A percentile compares a stretch with the other conserved stretches of the same genome.
Evolutionary conservation across 768 basidiomycete species (phyloP).

Genomic region (Holtermannia corniformis): DNA sequence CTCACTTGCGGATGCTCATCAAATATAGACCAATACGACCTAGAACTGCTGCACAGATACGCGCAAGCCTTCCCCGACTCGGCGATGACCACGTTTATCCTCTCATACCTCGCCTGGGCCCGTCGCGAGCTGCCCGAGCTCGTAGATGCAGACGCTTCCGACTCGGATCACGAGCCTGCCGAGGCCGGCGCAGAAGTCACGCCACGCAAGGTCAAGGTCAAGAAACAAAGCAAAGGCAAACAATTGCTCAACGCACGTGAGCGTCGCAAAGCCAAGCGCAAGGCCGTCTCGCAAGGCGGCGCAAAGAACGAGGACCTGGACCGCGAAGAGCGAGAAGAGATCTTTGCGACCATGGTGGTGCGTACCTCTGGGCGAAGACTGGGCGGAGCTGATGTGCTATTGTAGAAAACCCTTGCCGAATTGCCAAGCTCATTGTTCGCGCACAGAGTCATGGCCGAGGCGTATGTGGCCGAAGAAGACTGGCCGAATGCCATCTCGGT

Average conservation of each 20-base stretch:
- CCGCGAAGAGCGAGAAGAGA: slow-evolving; percentile 49
- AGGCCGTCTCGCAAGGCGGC: slow-evolving; percentile 26
- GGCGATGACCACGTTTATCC: slow-evolving; percentile 52
- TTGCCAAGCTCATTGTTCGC: slow-evolving; percentile 56
- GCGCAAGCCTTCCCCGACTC: slow-evolving; percentile 57
- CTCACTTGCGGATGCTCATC: too few relatives aligned
- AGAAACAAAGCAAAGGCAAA: slow-evolving; percentile 5
- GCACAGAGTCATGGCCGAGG: slow-evolving; percentile 55
- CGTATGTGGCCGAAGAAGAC: slow-evolving; percentile 62
- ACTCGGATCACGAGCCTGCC: neutral
- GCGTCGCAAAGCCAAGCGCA: slow-evolving; percentile 21
- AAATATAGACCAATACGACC: slow-evolving; percentile 64
- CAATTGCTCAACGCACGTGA: slow-evolving; percentile 25
- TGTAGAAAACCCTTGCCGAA: slow-evolving; percentile 27
- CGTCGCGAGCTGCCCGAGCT: slow-evolving; percentile 44
- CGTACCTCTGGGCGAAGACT: slow-evolving; percentile 20
- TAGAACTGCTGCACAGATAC: slow-evolving; percentile 52
- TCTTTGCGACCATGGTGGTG: slow-evolving; percentile 57
- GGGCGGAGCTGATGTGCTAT: slow-evolving; percentile 6
- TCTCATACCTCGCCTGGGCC: slow-evolving; percentile 60
- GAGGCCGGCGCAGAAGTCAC: neutral
- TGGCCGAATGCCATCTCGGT: slow-evolving; percentile 62
- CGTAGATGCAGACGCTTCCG: slow-evolving; percentile 43
- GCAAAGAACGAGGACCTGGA: slow-evolving; percentile 29
- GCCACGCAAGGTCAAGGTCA: slow-evolving; percentile 8